These are phyloP conservation scores for Xylariaceae sp. DNA, from an alignment of 2,329 filamentous ascomycete genomes.

Conservation along the genomic window DNA sequence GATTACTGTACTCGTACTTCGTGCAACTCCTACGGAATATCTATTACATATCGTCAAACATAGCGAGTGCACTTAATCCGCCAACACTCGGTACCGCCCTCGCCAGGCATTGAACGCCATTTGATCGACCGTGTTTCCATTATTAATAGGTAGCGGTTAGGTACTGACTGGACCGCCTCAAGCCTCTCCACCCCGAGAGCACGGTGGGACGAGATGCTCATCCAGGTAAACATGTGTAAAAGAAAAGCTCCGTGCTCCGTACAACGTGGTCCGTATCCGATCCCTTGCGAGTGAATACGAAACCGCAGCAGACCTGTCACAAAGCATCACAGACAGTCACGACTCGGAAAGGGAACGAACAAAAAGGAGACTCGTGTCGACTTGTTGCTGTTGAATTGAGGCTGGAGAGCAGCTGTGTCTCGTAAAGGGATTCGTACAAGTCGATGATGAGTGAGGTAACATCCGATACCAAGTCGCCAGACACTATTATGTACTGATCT, in stretches of 20 bases:
- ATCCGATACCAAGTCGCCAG: neutral
- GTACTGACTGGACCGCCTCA: neutral
- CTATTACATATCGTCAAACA: neutral
- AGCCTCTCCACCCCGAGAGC: neutral
- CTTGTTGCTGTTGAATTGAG: neutral
- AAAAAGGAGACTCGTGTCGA: neutral
- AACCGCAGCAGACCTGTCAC: neutral
- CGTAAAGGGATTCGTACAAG: neutral
- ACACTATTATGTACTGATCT: slow-evolving; percentile 1
- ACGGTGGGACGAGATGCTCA: neutral
- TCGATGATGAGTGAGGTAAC: neutral
- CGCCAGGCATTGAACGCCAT: neutral
- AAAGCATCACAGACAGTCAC: neutral
- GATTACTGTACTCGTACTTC: too few species aligned
- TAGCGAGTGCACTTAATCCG: neutral
- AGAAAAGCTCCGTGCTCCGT: neutral
- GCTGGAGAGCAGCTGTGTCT: neutral
- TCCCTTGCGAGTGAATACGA: neutral
- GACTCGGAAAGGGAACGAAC: neutral
- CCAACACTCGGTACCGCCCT: neutral
- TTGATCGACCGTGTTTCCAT: neutral
- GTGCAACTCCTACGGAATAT: too few species aligned
- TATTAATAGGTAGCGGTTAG: neutral
- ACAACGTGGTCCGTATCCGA: neutral
- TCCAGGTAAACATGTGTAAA: neutral